Percentiles rank a stretch among this genome's conserved stretches.
Conservation (phyloP, 2,329 filamentous ascomycete species). For the Amauroascus verrucosus region DNA sequence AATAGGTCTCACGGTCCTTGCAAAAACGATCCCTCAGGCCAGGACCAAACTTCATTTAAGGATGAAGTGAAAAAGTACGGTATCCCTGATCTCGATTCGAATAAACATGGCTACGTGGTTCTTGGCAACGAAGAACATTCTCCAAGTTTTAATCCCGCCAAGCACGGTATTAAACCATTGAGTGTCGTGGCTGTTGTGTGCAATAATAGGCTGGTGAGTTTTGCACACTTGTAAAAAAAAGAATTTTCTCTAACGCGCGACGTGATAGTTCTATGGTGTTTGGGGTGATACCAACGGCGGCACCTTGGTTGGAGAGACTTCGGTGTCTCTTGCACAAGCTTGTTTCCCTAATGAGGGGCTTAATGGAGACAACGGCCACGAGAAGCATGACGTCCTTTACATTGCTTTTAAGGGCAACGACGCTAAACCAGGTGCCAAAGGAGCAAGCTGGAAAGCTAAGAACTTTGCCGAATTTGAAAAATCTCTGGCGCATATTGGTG, state of each 20-base stretch:
- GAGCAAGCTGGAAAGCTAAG: constrained; percentile 47
- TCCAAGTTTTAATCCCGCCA: constrained; percentile 35
- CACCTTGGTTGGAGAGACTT: constrained; percentile 47
- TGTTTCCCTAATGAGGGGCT: constrained; percentile 46
- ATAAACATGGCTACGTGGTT: constrained; percentile 22
- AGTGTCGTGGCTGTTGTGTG: constrained; percentile 49
- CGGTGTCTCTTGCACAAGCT: constrained; percentile 47
- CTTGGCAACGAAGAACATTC: constrained; percentile 18
- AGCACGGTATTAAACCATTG: constrained; percentile 41
- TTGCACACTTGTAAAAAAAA: no score
- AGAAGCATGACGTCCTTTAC: constrained; percentile 50
- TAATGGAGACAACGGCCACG: constrained; percentile 48
- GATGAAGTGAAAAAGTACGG: constrained; percentile 12
- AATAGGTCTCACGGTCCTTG: constrained; percentile 12
- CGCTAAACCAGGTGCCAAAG: constrained; percentile 46
- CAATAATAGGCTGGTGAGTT: constrained; percentile 37
- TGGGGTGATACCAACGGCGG: constrained; percentile 55
- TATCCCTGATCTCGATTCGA: constrained; percentile 20
- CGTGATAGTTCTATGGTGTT: constrained; percentile 44
- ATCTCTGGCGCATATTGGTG: constrained; percentile 20
- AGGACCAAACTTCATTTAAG: constrained; percentile 15
- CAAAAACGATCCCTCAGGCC: constrained; percentile 7
- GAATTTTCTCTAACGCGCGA: not conserved
- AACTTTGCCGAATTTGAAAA: constrained; percentile 39
- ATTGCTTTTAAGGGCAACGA: constrained; percentile 49